Evolutionary conservation across 2,329 filamentous ascomycete species (phyloP), one percentile per base, ranked within the genome.

Genomic region (Talaromyces piceae): DNA sequence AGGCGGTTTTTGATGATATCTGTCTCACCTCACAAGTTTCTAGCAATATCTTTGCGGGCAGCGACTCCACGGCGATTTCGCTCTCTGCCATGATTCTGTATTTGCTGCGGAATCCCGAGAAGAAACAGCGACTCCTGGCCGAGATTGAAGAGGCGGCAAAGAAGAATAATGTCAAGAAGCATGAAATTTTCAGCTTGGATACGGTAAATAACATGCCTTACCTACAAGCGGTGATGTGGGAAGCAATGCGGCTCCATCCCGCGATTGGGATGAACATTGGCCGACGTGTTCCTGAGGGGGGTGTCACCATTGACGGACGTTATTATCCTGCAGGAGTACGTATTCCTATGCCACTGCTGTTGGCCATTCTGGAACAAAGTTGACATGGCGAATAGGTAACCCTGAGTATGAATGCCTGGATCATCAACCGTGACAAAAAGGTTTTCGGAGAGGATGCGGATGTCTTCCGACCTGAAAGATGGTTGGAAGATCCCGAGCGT

Each of bases 11-110:
- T 50, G 63, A 67, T 47, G 61, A 66, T 44, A 63, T 61, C 8
- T 65, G 60, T 49, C 55, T 74, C 4, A 57, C 68, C 7, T 65
- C 63, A 45, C 70, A 71, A 62, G 64, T 64, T 0, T 63, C 66
- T 2, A 63, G 53, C 43, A 70, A 66, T 44, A 68, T 74, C 47
- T 64, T 67, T 23, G 73, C 72, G 4, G 72, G 71, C 12, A 66
- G 64, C 7, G 73, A 76, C 48, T 75, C 72, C 0, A 75, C 72
- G 3, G 69, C 68, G n/a, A 67, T 71, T 13, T 65, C 65, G 1
- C 61, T 66, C 2, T 57, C 64, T 11, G 62, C 65, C 2, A 64
- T 70, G 46, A 59, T 72, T 45, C 71, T 71, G 57, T 64, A 65
- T 51, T 60, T 72, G 18, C 54, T 65, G n/a, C 65, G 63, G 49